Evolutionary conservation across 2,329 filamentous ascomycete species (phyloP), one percentile per base, ranked within the genome.

Genomic region (Colletotrichum eleusines): DNA sequence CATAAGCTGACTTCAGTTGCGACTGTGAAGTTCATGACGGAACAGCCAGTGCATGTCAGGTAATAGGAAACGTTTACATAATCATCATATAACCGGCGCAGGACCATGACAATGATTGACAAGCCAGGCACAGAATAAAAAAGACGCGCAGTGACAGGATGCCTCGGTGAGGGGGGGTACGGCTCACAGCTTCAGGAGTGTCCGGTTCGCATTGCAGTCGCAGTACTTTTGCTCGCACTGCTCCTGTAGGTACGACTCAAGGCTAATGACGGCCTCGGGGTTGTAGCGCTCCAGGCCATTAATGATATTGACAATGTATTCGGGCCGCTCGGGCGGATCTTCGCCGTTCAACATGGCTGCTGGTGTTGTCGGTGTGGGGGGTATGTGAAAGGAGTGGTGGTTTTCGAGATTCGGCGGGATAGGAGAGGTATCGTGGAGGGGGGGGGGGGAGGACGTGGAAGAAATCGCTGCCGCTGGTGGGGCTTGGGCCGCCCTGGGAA

Each of bases 271-370:
- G 62, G 96, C 97, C 86, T 99, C 96, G 51, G 96, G 96, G 84
- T 99, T 99, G 87, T 99, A 99, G 79, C 96, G 90, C 84, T 99
- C 96, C 74, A 99, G 93, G 77, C 96, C 95, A 84, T 95, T 97
- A 80, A 99, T 94, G 80, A 99, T 98, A 82, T 86, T 88, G 80
- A 94, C 92, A 83, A 99, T 97, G 82, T 96, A 91, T 76, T 96
- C 93, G 77, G 96, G 95, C 82, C 96, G 89, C 84, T 97, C 94
- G 78, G 94, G 91, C 86, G 94, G 93, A 84, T 95, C 93, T 88
- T 98, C 95, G 85, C 86, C 86, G 84, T 88, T 89, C 88, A 90
- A 89, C 75, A 76, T 88, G 85, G 77, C 74, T 77, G 74, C 58
- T 73, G 72, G 28, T 61, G 48, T 38, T 54, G 38, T 46, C 40